Conservation (phyloP, 192 early-diverging fungal species). For the Linnemannia exigua region DNA sequence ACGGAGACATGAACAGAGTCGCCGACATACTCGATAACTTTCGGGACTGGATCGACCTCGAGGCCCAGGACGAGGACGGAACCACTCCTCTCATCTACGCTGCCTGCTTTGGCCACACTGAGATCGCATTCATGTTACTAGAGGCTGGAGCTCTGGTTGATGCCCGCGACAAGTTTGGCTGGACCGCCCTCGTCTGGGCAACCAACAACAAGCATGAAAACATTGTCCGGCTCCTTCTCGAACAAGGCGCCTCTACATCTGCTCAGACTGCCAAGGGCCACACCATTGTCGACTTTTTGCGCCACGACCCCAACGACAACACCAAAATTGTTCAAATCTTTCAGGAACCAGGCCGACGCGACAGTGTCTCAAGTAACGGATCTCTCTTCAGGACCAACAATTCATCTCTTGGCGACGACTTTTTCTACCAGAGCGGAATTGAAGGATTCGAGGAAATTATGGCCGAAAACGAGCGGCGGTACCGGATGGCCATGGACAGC, state of each 20-base stretch:
- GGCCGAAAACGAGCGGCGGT: slow-evolving; percentile 59
- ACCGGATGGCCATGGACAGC: slow-evolving; percentile 61
- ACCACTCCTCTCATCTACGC: slow-evolving; percentile 91
- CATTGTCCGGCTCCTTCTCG: slow-evolving; percentile 81
- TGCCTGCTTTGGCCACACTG: slow-evolving; percentile 86
- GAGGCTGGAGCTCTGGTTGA: slow-evolving; percentile 82
- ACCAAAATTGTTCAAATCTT: slow-evolving; percentile 66
- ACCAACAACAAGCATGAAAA: slow-evolving; percentile 84
- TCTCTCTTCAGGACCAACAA: slow-evolving; percentile 36
- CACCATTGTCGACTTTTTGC: slow-evolving; percentile 82
- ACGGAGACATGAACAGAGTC: slow-evolving; percentile 79
- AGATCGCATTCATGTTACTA: slow-evolving; percentile 79
- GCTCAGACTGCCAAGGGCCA: slow-evolving; percentile 78
- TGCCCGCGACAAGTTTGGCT: slow-evolving; percentile 84
- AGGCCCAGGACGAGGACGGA: slow-evolving; percentile 89
- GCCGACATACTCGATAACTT: slow-evolving; percentile 70
- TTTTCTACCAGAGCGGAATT: slow-evolving; percentile 51
- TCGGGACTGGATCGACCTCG: slow-evolving; percentile 76
- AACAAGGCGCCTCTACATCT: slow-evolving; percentile 80
- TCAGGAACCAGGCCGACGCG: slow-evolving; percentile 55
- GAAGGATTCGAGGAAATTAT: slow-evolving; percentile 60
- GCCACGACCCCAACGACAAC: slow-evolving; percentile 66
- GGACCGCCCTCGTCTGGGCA: slow-evolving; percentile 95
- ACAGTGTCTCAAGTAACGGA: slow-evolving; percentile 57
- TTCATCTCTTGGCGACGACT: slow-evolving; percentile 50